These are phyloP conservation scores for Eugenia klotzschiana DNA, from an alignment of 441 rosid genomes.

Conservation along the genomic window DNA sequence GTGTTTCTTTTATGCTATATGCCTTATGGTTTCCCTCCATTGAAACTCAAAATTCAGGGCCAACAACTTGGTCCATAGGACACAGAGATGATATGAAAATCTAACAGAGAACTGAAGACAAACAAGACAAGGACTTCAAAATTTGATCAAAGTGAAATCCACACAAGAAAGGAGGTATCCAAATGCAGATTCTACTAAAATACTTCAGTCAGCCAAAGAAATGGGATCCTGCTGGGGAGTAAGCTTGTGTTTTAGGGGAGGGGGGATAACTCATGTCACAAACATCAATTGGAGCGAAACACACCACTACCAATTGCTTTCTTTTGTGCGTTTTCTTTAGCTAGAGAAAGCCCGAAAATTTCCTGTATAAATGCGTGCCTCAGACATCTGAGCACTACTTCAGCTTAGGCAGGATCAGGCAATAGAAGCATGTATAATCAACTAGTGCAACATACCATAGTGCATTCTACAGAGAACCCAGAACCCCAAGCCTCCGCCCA, in stretches of 20 bases:
- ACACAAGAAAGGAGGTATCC: background rate
- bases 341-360: background rate
- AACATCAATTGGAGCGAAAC: background rate
- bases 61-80: background rate
- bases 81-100: background rate
- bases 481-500: constrained; percentile 78
- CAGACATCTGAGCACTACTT: background rate
- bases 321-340: background rate
- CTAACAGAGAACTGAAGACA: background rate
- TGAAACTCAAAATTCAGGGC: background rate
- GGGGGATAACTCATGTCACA: background rate
- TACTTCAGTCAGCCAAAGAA: background rate
- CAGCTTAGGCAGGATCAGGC: background rate
- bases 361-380: background rate
- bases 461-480: constrained; percentile 91
- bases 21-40: background rate
- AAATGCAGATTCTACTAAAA: background rate
- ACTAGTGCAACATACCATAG: constrained; percentile 33
- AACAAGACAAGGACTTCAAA: background rate
- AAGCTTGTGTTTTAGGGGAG: background rate
- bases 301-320: background rate
- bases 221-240: background rate
- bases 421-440: background rate
- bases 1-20: background rate
- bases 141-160: background rate